Evolutionary conservation across 805 yeast species (phyloP).

Genomic region (Wickerhamiella australiensis): DNA sequence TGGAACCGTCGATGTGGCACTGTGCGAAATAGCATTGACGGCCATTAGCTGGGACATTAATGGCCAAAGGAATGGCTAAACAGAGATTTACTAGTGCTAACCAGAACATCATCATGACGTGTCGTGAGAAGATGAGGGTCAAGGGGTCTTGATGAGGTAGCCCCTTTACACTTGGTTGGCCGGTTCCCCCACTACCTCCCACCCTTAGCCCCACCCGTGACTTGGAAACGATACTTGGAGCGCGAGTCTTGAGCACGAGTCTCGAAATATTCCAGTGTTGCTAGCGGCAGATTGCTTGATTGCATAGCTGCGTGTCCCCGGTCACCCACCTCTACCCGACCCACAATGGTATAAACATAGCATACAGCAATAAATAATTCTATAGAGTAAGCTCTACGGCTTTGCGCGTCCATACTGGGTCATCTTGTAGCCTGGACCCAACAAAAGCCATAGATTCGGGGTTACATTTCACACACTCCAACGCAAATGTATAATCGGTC

Average conservation of each 20-base stretch:
- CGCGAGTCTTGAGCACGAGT: no score
- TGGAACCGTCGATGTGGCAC: constrained; percentile 46
- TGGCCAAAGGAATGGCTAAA: constrained; percentile 48
- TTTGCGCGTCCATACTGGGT: neutral
- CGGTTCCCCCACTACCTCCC: neutral
- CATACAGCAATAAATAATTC: neutral
- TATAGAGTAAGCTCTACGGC: neutral
- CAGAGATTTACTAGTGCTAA: constrained; percentile 6
- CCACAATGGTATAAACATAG: neutral
- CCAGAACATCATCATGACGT: constrained; percentile 10
- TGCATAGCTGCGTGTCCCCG: no score
- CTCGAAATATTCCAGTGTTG: no score
- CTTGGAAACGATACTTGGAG: no score
- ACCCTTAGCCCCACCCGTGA: no score
- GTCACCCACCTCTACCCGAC: no score
- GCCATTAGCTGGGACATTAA: constrained; percentile 64
- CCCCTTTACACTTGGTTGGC: neutral
- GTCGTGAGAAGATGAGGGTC: constrained; percentile 4
- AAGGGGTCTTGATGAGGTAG: neutral
- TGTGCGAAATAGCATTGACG: constrained; percentile 58
- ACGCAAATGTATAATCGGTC: neutral
- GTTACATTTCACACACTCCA: neutral
- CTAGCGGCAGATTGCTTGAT: no score
- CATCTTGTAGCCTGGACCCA: neutral
- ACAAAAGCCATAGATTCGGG: neutral